phyloP scores from a whole-genome alignment of 345 rosid species.

The Salix brachista region DNA sequence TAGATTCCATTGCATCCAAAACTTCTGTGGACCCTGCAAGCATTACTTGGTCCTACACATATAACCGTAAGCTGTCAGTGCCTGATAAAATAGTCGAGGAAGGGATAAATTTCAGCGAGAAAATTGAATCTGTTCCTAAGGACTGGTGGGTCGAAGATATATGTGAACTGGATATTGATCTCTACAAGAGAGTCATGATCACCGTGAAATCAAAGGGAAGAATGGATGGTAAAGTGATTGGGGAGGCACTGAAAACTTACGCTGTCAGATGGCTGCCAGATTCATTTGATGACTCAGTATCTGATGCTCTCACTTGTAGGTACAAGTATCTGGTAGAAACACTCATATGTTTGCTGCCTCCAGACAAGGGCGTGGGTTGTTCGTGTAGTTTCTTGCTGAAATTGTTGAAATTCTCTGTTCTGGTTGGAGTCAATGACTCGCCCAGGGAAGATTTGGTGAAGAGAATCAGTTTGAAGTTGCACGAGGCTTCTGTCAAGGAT shows the following conservation, averaged over 20 bases:
- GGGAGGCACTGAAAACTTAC: constrained; percentile 74
- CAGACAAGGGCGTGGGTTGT: constrained; percentile 50
- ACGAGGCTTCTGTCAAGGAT: constrained; percentile 70
- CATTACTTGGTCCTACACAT: constrained; percentile 83
- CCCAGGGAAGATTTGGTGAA: constrained; percentile 51
- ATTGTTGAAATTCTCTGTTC: constrained; percentile 61
- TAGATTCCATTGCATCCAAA: constrained; percentile 83
- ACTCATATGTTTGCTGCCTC: constrained; percentile 60
- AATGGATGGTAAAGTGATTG: constrained; percentile 59
- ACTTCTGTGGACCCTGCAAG: constrained; percentile 65
- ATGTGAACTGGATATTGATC: constrained; percentile 73
- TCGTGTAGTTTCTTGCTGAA: constrained; percentile 78
- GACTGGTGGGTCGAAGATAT: constrained; percentile 99
- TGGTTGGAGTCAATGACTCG: constrained; percentile 52
- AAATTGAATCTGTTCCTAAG: constrained; percentile 55
- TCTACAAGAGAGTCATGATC: constrained; percentile 60
- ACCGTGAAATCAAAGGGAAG: constrained; percentile 72
- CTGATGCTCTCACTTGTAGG: constrained; percentile 40
- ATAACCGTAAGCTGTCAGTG: constrained; percentile 61
- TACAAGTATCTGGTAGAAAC: constrained; percentile 68
- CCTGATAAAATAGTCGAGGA: constrained; percentile 46
- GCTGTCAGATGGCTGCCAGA: constrained; percentile 82
- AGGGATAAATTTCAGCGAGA: constrained; percentile 42
- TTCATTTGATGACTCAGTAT: constrained; percentile 46
- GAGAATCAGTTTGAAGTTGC: constrained; percentile 57